Percentiles rank a stretch among this genome's conserved stretches.
Conservation (phyloP, 257 asterid genomes). For the Salvia miltiorrhiza region DNA sequence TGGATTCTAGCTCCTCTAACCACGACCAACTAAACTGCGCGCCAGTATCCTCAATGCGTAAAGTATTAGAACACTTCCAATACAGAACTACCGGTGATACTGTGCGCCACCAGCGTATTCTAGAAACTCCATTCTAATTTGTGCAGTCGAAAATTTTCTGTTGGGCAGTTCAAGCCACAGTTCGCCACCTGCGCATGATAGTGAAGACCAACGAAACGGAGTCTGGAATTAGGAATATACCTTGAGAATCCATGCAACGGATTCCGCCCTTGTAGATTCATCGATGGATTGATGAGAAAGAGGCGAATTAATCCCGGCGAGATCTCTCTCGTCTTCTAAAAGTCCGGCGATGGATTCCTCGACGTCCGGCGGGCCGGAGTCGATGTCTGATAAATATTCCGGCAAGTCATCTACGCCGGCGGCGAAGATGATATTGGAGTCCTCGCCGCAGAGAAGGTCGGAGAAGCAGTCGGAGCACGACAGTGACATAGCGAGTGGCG, state of each 20-base stretch:
- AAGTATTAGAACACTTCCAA: not conserved
- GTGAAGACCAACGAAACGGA: constrained; percentile 11
- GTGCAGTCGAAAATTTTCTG: not conserved
- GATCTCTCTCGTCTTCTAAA: constrained; percentile 65
- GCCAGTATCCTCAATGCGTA: not conserved
- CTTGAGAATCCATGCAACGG: constrained; percentile 92
- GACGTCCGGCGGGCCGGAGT: constrained; percentile 40
- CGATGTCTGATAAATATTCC: constrained; percentile 77
- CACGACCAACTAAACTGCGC: constrained; percentile 24
- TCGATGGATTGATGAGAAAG: constrained; percentile 48
- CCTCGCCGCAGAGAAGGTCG: constrained; percentile 95
- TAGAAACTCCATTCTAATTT: constrained; percentile 13
- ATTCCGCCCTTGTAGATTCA: constrained; percentile 56
- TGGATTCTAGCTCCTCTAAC: constrained; percentile 14
- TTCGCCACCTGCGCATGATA: constrained; percentile 26
- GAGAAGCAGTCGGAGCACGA: constrained; percentile 87
- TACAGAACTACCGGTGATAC: not conserved
- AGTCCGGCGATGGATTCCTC: constrained; percentile 77
- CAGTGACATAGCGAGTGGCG: constrained; percentile 57
- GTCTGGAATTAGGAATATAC: constrained; percentile 36
- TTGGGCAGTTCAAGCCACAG: not conserved
- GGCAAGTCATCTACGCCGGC: constrained; percentile 47
- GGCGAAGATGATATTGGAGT: constrained; percentile 57
- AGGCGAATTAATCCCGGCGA: constrained; percentile 36
- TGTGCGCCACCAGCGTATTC: constrained; percentile 17